Percentiles rank a stretch among this genome's conserved stretches.
These are phyloP conservation scores for Talaromyces marneffei DNA, from an alignment of 2,329 filamentous ascomycete species.

Conservation along the genomic window DNA sequence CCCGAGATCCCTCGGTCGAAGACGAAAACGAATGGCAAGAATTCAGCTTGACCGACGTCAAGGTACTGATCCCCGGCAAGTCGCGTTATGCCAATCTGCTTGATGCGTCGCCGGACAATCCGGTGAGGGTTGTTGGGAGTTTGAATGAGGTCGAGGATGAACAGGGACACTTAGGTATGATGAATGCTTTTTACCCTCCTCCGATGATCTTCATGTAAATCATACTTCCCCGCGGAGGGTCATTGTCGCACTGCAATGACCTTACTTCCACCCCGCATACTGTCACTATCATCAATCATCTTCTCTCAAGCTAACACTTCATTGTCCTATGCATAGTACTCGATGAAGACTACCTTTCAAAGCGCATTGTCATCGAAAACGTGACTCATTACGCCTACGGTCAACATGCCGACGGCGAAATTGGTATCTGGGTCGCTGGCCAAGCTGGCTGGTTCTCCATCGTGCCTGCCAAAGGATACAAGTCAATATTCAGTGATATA, in stretches of 20 bases:
- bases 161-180: slow-evolving; percentile 38
- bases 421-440: slow-evolving; percentile 57
- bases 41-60: slow-evolving; percentile 52
- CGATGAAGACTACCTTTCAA: slow-evolving; percentile 35
- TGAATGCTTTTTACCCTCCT: neutral
- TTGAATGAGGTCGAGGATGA: slow-evolving; percentile 42
- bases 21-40: slow-evolving; percentile 56
- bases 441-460: slow-evolving; percentile 59
- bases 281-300: neutral
- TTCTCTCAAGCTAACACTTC: neutral
- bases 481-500: slow-evolving; percentile 50
- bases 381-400: slow-evolving; percentile 47
- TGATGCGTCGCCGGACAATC: slow-evolving; percentile 49
- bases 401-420: slow-evolving; percentile 50
- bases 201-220: neutral
- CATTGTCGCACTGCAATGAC: neutral
- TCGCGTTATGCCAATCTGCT: slow-evolving; percentile 50
- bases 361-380: slow-evolving; percentile 44
- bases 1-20: slow-evolving; percentile 38
- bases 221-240: neutral
- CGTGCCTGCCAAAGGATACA: slow-evolving; percentile 49
- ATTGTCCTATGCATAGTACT: slow-evolving; percentile 24
- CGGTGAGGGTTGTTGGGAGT: slow-evolving; percentile 51
- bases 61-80: slow-evolving; percentile 45
- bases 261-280: neutral